These are phyloP conservation scores for Stentor coeruleus DNA, from an alignment of 73 alveolate species.

Conservation along the genomic window DNA sequence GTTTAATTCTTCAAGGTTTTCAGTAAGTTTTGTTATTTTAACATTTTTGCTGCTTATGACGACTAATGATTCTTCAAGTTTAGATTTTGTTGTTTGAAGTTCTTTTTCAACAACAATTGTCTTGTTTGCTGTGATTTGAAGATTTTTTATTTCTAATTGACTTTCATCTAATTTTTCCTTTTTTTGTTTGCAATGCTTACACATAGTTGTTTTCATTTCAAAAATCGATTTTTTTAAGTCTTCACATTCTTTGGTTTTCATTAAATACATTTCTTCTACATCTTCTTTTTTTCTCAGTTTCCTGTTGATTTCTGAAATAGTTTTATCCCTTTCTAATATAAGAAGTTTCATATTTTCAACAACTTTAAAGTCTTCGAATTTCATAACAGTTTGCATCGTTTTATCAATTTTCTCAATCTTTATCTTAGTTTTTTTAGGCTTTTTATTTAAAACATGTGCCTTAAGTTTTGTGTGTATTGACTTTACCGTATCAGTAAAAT, in stretches of 20 bases:
- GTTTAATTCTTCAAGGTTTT: no score
- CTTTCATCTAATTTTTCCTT: not conserved
- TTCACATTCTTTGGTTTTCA: not conserved
- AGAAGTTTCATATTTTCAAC: not conserved
- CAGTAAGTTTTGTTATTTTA: not conserved
- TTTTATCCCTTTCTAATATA: not conserved
- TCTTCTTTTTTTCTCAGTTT: not conserved
- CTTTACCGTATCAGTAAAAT: not conserved
- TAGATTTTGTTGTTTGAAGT: not conserved
- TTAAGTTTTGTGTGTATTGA: not conserved
- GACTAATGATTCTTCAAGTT: not conserved
- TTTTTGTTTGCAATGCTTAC: not conserved
- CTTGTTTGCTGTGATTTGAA: not conserved
- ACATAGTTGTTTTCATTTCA: no score
- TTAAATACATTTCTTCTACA: not conserved
- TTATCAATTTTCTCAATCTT: not conserved
- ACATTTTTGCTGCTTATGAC: not conserved
- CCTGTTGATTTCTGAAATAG: not conserved
- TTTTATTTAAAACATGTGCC: not conserved
- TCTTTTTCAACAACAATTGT: not conserved
- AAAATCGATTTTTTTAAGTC: not conserved
- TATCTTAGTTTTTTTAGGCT: not conserved
- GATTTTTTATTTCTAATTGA: not conserved
- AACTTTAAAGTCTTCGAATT: not conserved
- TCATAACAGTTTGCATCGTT: not conserved